These are phyloP conservation scores for Ilyonectria mors-panacis DNA, from an alignment of 2,329 filamentous ascomycete genomes.

Conservation along the genomic window DNA sequence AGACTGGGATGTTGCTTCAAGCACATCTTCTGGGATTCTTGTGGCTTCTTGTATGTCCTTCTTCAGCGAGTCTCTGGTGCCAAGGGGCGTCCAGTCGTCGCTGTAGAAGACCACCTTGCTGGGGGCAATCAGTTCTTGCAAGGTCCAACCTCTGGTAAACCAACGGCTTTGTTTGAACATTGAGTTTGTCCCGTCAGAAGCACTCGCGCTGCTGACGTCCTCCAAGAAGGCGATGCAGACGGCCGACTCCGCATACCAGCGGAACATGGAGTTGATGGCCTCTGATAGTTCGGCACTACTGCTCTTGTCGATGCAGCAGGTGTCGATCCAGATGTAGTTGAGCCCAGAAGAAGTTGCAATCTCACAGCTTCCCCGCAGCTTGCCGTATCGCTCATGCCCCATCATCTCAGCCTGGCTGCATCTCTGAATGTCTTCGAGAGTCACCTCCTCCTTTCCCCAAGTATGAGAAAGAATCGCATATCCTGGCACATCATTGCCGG, in stretches of 20 bases:
- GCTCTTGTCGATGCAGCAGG: constrained; percentile 52
- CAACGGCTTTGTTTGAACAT: constrained; percentile 40
- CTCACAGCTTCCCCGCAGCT: constrained; percentile 42
- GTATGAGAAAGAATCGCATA: constrained; percentile 51
- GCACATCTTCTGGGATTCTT: constrained; percentile 37
- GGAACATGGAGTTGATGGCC: constrained; percentile 53
- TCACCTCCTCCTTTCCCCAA: constrained; percentile 45
- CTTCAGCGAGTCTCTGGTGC: constrained; percentile 39
- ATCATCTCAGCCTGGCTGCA: background rate
- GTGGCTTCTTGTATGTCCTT: constrained; percentile 36
- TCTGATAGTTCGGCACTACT: constrained; percentile 52
- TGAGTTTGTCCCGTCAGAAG: constrained; percentile 1
- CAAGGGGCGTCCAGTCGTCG: constrained; percentile 39
- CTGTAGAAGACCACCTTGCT: constrained; percentile 45
- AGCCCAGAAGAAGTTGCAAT: constrained; percentile 35
- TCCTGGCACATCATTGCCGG: constrained; percentile 31
- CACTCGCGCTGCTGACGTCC: constrained; percentile 34
- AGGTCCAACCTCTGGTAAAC: constrained; percentile 50
- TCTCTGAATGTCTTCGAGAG: constrained; percentile 35
- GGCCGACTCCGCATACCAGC: constrained; percentile 49
- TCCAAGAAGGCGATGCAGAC: constrained; percentile 48
- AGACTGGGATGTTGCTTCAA: constrained; percentile 33
- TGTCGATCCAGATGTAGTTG: constrained; percentile 51
- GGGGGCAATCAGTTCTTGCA: constrained; percentile 51
- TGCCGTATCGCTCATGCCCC: constrained; percentile 30